Conservation (phyloP, 2,329 filamentous ascomycete species). For the Xylaria hypoxylon region DNA sequence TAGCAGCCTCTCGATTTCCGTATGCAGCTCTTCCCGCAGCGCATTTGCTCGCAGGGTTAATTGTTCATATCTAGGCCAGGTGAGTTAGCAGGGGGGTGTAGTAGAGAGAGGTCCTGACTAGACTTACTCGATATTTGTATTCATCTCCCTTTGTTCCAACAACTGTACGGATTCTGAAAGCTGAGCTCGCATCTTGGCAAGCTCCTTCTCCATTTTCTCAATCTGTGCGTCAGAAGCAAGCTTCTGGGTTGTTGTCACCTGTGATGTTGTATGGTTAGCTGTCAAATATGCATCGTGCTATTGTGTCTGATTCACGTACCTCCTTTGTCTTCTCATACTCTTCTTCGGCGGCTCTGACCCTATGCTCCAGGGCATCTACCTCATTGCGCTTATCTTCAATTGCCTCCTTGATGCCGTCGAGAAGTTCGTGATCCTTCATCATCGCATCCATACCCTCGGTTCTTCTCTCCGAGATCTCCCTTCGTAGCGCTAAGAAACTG, state of each 20-base stretch:
- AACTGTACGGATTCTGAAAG: conserved; percentile 88
- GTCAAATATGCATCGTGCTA: neutral
- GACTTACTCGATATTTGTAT: conserved; percentile 90
- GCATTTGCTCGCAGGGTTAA: conserved; percentile 84
- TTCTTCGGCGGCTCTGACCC: conserved; percentile 87
- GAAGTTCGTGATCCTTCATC: conserved; percentile 92
- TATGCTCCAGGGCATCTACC: conserved; percentile 90
- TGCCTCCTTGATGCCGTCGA: conserved; percentile 95
- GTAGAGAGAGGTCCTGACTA: neutral
- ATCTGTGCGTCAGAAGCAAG: conserved; percentile 92
- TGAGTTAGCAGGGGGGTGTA: conserved; percentile 16
- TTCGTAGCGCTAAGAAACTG: conserved; percentile 80
- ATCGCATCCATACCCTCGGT: conserved; percentile 86
- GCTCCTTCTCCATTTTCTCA: conserved; percentile 98
- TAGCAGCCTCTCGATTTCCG: conserved; percentile 93
- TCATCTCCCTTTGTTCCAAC: conserved; percentile 96
- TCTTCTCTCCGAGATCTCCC: conserved; percentile 91
- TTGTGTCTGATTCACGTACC: conserved; percentile 51
- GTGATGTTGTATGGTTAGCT: conserved; percentile 31
- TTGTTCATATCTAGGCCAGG: conserved; percentile 79
- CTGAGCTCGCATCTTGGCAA: conserved; percentile 89
- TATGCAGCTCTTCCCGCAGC: conserved; percentile 96
- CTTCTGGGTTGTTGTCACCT: conserved; percentile 82
- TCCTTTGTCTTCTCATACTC: conserved; percentile 96
- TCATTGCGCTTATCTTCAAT: conserved; percentile 96